These are phyloP conservation scores for Gloeostereum incarnatum DNA, from an alignment of 768 basidiomycete genomes.

Conservation along the genomic window DNA sequence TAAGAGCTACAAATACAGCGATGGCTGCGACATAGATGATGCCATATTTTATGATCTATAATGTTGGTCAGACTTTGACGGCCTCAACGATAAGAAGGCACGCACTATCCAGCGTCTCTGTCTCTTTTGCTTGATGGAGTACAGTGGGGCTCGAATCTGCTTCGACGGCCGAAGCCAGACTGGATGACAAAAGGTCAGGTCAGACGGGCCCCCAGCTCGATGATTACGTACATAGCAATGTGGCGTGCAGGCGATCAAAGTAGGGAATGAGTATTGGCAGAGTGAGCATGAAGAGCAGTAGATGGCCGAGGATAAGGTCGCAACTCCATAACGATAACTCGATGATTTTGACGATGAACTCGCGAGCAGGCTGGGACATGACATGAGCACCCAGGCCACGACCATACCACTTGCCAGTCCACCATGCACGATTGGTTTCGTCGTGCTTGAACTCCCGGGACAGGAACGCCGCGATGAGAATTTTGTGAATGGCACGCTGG, in stretches of 20 bases:
- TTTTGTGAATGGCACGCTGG: constrained; percentile 89
- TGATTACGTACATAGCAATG: constrained; percentile 66
- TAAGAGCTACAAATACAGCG: constrained; percentile 62
- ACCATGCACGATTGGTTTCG: constrained; percentile 98
- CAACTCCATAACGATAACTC: constrained; percentile 94
- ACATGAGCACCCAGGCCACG: constrained; percentile 84
- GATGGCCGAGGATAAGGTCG: constrained; percentile 81
- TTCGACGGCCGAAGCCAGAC: constrained; percentile 95
- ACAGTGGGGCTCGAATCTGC: constrained; percentile 88
- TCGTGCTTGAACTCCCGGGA: constrained; percentile 99
- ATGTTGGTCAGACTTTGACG: constrained; percentile 6
- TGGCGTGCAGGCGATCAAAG: constrained; percentile 87
- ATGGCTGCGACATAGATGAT: constrained; percentile 65
- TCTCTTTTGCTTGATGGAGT: constrained; percentile 81
- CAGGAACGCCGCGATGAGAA: constrained; percentile 88
- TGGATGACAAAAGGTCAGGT: constrained; percentile 19
- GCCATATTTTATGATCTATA: constrained; percentile 79
- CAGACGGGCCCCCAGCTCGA: neutral
- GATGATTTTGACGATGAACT: constrained; percentile 96
- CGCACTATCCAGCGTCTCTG: constrained; percentile 86
- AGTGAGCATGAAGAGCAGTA: constrained; percentile 86
- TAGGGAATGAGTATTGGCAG: constrained; percentile 86
- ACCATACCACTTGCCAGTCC: constrained; percentile 98
- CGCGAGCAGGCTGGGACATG: constrained; percentile 96
- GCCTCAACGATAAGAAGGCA: constrained; percentile 9